Evolutionary conservation across 2,329 filamentous ascomycete species (phyloP).

Genomic region (Fusarium ramigenum): DNA sequence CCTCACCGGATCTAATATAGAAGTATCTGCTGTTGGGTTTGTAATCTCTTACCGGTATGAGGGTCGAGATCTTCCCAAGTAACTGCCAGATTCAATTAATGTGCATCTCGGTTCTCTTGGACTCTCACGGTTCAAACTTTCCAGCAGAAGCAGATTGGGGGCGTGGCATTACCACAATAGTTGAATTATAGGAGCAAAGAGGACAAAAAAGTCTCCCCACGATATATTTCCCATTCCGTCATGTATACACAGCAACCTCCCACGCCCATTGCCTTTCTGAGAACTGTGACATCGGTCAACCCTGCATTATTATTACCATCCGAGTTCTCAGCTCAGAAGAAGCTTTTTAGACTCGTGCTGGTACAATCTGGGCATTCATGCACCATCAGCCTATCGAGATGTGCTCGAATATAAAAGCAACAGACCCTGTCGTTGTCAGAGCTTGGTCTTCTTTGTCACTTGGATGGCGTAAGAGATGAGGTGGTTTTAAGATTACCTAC

Average conservation of each 20-base stretch:
- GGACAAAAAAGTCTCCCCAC: neutral
- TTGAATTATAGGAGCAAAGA: neutral
- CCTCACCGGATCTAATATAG: neutral
- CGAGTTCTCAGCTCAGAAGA: slow-evolving; percentile 24
- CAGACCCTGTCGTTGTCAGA: slow-evolving; percentile 48
- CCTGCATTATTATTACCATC: neutral
- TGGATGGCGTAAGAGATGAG: slow-evolving; percentile 56
- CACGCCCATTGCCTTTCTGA: slow-evolving; percentile 14
- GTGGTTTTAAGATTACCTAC: slow-evolving; percentile 51
- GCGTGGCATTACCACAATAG: slow-evolving; percentile 5
- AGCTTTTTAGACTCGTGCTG: slow-evolving; percentile 6
- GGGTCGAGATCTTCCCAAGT: slow-evolving; percentile 8
- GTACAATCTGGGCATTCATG: neutral
- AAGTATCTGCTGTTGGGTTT: neutral
- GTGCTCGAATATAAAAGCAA: slow-evolving; percentile 52
- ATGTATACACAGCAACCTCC: neutral
- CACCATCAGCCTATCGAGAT: slow-evolving; percentile 12
- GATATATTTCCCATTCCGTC: neutral
- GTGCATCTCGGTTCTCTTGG: slow-evolving; percentile 1
- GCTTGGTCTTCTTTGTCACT: slow-evolving; percentile 46
- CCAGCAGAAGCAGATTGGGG: neutral
- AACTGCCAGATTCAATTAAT: neutral
- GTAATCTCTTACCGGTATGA: neutral
- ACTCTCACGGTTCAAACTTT: neutral
- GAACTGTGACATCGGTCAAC: neutral